Evolutionary conservation across 176 grass and related monocot genomes (phyloP).

Genomic region (Raddia guianensis): DNA sequence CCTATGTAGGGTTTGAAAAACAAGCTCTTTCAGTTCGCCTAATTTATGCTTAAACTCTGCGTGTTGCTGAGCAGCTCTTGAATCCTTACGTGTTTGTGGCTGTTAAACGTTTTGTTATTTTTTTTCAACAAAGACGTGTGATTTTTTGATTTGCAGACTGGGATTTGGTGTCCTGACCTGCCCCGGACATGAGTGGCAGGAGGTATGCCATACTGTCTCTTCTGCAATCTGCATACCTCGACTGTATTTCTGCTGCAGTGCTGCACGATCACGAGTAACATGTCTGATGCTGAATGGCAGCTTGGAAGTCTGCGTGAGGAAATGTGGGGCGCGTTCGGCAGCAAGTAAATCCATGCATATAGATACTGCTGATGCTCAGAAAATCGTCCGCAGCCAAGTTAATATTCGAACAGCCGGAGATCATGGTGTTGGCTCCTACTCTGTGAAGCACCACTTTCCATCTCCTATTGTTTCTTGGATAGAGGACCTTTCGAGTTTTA

Average conservation of each 20-base stretch:
- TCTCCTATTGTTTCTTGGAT: slow-evolving; percentile 87
- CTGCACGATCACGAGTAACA: not conserved
- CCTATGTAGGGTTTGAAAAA: not conserved
- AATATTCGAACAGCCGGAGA: slow-evolving; percentile 7
- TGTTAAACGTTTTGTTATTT: too few relatives aligned
- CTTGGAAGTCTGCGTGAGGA: slow-evolving; percentile 8
- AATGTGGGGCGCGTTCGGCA: slow-evolving; percentile 23
- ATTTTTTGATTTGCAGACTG: not conserved
- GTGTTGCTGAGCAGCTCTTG: not conserved
- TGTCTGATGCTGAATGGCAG: slow-evolving; percentile 23
- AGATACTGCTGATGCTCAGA: not conserved
- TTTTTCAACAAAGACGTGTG: too few relatives aligned
- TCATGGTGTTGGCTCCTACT: slow-evolving; percentile 2
- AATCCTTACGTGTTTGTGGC: not conserved
- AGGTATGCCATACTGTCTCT: slow-evolving; percentile 26
- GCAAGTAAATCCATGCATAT: slow-evolving; percentile 28
- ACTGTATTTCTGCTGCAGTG: slow-evolving; percentile 9
- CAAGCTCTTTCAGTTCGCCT: slow-evolving; percentile 2
- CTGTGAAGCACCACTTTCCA: slow-evolving; percentile 75
- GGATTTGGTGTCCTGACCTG: not conserved
- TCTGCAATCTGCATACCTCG: not conserved
- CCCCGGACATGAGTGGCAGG: slow-evolving; percentile 31
- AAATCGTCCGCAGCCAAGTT: not conserved
- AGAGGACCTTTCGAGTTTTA: slow-evolving; percentile 65
- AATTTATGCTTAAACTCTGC: not conserved